These are phyloP conservation scores for Ogataea nakhonphanomensis DNA, from an alignment of 805 yeast species.

Conservation along the genomic window DNA sequence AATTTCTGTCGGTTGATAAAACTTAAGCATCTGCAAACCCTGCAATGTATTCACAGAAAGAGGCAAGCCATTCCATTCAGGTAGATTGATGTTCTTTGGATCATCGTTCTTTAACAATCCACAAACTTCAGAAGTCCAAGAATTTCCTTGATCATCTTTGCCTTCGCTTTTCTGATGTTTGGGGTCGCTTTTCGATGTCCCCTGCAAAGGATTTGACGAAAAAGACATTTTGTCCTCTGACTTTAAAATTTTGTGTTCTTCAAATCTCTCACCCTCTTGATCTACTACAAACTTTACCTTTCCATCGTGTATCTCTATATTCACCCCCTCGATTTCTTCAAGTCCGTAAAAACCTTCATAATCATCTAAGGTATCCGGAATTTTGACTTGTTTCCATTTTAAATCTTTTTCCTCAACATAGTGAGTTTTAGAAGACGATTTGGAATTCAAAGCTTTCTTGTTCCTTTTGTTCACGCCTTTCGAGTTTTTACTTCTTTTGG, in stretches of 20 bases:
- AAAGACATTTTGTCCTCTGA: slow-evolving; percentile 17
- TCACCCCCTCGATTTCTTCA: slow-evolving; percentile 93
- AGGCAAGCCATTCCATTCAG: slow-evolving; percentile 52
- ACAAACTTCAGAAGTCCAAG: background rate
- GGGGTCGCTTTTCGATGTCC: background rate
- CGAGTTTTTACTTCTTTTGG: slow-evolving; percentile 13
- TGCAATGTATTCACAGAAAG: slow-evolving; percentile 56
- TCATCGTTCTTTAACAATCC: slow-evolving; percentile 6
- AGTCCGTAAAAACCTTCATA: slow-evolving; percentile 89
- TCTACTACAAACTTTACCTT: slow-evolving; percentile 52
- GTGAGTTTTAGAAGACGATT: slow-evolving; percentile 3
- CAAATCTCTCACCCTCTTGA: slow-evolving; percentile 21
- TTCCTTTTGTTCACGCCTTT: slow-evolving; percentile 7
- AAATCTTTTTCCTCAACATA: slow-evolving; percentile 49
- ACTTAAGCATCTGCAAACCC: slow-evolving; percentile 59
- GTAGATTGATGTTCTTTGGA: slow-evolving; percentile 44
- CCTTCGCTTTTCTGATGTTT: slow-evolving; percentile 7
- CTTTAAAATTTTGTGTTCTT: slow-evolving; percentile 19
- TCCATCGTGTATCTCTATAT: slow-evolving; percentile 70
- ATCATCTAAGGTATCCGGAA: slow-evolving; percentile 82
- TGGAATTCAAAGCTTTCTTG: background rate
- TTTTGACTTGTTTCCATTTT: slow-evolving; percentile 77
- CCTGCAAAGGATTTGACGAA: background rate
- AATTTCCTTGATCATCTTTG: slow-evolving; percentile 2
- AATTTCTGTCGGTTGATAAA: slow-evolving; percentile 75